Evolutionary conservation across 306 rosid genomes (phyloP), one percentile per base, ranked within the genome.

Genomic region (Rubus parviflorus): DNA sequence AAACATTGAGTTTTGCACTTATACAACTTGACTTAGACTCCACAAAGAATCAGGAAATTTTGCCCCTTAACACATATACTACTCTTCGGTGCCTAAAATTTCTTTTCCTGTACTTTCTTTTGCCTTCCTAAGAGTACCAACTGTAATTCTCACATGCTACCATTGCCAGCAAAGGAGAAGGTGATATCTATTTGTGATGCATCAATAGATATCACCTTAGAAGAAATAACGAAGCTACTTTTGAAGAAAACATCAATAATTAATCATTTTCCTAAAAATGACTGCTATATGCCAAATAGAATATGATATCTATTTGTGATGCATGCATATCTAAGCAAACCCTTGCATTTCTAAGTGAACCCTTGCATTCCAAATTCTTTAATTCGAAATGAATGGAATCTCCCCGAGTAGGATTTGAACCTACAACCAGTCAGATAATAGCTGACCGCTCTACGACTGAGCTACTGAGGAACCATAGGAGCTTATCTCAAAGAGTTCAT

Each of bases 341-440:
- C 51, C 71, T 66, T 66, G 8, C 70, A 65, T 40, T 41, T 73
- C 65, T 30, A 43, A 67, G 53, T 13, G 7, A 66, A 9, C 35
- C 51, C 71, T 66, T 66, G 8, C 70, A 65, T 40, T 41, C 7
- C 9, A 9, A 19, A 10, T 41, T 41, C 25, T 66, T n/a, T 5
- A 64, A 19, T 66, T 40, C 16, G 30, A 19, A 66, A 66, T n/a
- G 17, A 67, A n/a, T 11, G 13, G 30, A n/a, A 42, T 67, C 53
- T 46, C 51, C 51, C 54, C 19, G 22, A 5, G 49, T 43, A 45
- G 40, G 54, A 41, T 68, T n/a, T 16, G 11, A 19, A 41, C 71
- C 71, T 9, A 41, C 49, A 12, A 41, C 30, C 23, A 66, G 49
- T 66, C 13, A 66, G 14, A 7, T 15, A 66, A 41, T 42, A 66